These are phyloP conservation scores for Boletus patriciae DNA, from an alignment of 768 basidiomycete genomes.

Conservation along the genomic window DNA sequence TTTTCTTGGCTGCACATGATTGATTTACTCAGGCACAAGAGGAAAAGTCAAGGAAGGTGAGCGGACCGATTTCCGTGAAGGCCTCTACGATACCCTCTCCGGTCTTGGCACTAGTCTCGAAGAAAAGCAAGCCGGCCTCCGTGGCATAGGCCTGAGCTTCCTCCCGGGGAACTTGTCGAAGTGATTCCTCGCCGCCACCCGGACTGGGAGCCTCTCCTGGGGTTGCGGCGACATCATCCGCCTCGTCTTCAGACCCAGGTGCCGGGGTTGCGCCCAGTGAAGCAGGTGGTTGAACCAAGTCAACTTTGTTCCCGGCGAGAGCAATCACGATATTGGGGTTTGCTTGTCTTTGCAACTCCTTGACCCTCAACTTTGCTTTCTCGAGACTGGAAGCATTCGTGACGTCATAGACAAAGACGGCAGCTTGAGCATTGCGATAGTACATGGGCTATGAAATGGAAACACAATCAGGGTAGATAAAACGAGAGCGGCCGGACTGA, in stretches of 20 bases:
- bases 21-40: background rate
- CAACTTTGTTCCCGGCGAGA: constrained; percentile 95
- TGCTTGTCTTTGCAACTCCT: constrained; percentile 97
- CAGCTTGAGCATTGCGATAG: constrained; percentile 96
- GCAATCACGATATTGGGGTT: constrained; percentile 99
- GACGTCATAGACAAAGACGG: constrained; percentile 97
- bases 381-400: constrained; percentile 95
- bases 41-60: background rate
- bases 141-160: constrained; percentile 97
- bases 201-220: constrained; percentile 67
- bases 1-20: constrained; percentile 64
- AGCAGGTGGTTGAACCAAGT: constrained; percentile 73
- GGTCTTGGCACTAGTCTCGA: constrained; percentile 97
- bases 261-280: constrained; percentile 49
- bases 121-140: constrained; percentile 93
- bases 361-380: constrained; percentile 99
- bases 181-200: constrained; percentile 60
- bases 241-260: constrained; percentile 82
- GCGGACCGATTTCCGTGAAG: constrained; percentile 95
- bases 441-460: constrained; percentile 80
- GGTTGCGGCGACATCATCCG: constrained; percentile 89
- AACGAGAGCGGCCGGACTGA: constrained; percentile 40
- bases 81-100: constrained; percentile 94
- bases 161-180: constrained; percentile 89
- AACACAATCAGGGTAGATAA: constrained; percentile 7